Base-by-base conservation (phyloP, 2,329 filamentous ascomycete species). In the Fulvia fulva region DNA sequence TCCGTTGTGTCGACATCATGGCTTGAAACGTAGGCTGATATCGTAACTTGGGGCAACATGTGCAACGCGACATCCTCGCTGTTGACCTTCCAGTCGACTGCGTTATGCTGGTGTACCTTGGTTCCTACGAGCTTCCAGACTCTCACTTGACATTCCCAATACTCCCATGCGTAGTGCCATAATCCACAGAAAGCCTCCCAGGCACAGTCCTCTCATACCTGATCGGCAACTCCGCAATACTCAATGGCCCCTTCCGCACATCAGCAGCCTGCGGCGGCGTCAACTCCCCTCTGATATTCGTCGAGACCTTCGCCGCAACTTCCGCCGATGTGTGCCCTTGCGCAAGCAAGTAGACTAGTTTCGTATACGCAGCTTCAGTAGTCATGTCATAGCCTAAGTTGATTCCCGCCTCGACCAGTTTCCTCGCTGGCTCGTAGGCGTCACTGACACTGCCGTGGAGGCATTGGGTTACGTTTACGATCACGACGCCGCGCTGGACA, bases 401-500 rank as follows among this genome's bases (percentile, higher is more conserved):
- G 51, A 97, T 90, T 32, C 92, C 92, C 2, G 90, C 90, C 41
- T 90, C 90, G 19, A 96, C 83, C 43, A 88, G 83, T 51, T 87
- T 87, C 63, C 90, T 76, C 21, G 73, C 75, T 16, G 76, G 75
- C 55, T 73, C 72, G 61, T 77, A 75, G 14, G 74, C 71, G 44
- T 74, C 65, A 62, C 69, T 74, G 43, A 76, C 72, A 59, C 71
- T 76, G 19, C 65, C 65, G 57, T 66, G 63, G 12, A 67, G 60
- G 80, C 92, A 97, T 77, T 97, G 92, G 52, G 90, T 95, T 60
- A 97, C 87, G 71, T 95, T 96, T 65, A 96, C 90, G 59, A 97
- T 87, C 58, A 94, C 85, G 63, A 94, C 87, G 37, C 90, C 91
- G 58, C 90, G 84, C 69, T 87, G 80, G 43, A 96, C 90, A 22